A percentile compares a stretch with the other conserved stretches of the same genome.
phyloP scores from a whole-genome alignment of 176 grass and related monocot species.

The Olyra latifolia region DNA sequence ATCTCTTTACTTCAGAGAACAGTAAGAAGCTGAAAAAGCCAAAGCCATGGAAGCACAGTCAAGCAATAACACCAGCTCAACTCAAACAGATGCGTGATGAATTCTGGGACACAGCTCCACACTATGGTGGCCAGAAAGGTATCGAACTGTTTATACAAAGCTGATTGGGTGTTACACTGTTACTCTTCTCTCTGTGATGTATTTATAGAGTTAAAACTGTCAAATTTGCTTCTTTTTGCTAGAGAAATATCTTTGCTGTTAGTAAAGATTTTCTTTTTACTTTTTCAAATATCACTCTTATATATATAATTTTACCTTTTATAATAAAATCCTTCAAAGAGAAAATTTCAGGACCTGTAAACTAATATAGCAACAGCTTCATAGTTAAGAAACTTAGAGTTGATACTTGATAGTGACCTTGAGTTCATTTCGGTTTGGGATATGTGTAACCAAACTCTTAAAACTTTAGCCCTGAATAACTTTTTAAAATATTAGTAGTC shows the following conservation, averaged over 20 bases:
- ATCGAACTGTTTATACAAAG: not conserved
- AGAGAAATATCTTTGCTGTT: not conserved
- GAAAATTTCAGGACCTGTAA: not conserved
- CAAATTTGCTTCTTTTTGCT: constrained; percentile 6
- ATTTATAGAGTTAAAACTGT: not conserved
- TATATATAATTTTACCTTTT: not conserved
- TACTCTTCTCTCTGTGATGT: not conserved
- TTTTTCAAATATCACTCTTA: not conserved
- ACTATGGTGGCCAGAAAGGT: constrained; percentile 98
- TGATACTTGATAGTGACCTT: not conserved
- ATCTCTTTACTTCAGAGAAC: constrained; percentile 55
- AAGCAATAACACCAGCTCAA: constrained; percentile 59
- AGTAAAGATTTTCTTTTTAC: not conserved
- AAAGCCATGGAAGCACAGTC: constrained; percentile 90
- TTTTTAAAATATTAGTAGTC: too few species aligned
- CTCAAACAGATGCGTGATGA: constrained; percentile 87
- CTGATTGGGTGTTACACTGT: not conserved
- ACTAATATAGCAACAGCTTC: not conserved
- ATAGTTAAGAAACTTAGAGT: not conserved
- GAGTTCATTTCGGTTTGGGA: not conserved
- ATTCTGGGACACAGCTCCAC: constrained; percentile 96
- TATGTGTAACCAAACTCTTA: too few species aligned
- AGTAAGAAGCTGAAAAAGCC: constrained; percentile 82
- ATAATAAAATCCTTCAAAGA: not conserved
- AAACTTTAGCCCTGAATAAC: too few species aligned